Evolutionary conservation across 2,329 filamentous ascomycete genomes (phyloP).

Genomic region (Fusarium veterinarium): DNA sequence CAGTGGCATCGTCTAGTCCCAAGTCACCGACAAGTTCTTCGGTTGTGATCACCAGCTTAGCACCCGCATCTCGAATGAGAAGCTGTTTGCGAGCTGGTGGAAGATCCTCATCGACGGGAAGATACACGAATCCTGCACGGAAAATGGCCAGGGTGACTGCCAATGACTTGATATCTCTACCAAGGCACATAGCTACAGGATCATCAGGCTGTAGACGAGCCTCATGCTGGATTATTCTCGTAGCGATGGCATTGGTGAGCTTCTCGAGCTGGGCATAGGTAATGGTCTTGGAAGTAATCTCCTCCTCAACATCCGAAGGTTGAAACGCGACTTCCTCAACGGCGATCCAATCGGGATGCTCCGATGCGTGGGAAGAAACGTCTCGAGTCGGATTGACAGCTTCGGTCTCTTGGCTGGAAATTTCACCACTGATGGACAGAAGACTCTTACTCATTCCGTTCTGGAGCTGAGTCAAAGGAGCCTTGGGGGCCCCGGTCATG

Average conservation of each 20-base stretch:
- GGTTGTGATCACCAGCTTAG: conserved; percentile 7
- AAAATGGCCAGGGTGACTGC: conserved; percentile 25
- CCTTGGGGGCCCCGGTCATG: background rate
- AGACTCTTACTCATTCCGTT: background rate
- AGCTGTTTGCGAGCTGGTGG: conserved; percentile 18
- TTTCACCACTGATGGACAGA: background rate
- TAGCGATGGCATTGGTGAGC: background rate
- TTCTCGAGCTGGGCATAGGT: conserved; percentile 4
- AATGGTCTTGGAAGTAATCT: background rate
- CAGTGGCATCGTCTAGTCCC: background rate
- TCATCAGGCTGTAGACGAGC: background rate
- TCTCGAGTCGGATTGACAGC: background rate
- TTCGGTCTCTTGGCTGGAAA: accelerated
- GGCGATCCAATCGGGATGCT: conserved; percentile 21
- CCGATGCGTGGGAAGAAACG: background rate
- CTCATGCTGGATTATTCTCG: background rate
- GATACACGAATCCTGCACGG: conserved; percentile 3
- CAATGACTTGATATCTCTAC: conserved; percentile 13
- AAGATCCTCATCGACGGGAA: conserved; percentile 7
- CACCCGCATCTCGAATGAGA: conserved; percentile 13
- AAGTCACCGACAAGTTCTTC: background rate
- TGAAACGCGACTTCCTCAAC: conserved; percentile 10
- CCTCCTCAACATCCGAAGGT: background rate
- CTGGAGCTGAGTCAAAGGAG: background rate
- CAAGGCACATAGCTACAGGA: conserved; percentile 6